Conservation (phyloP, 2,329 filamentous ascomycete species). For the Aspergillus calidoustus region DNA sequence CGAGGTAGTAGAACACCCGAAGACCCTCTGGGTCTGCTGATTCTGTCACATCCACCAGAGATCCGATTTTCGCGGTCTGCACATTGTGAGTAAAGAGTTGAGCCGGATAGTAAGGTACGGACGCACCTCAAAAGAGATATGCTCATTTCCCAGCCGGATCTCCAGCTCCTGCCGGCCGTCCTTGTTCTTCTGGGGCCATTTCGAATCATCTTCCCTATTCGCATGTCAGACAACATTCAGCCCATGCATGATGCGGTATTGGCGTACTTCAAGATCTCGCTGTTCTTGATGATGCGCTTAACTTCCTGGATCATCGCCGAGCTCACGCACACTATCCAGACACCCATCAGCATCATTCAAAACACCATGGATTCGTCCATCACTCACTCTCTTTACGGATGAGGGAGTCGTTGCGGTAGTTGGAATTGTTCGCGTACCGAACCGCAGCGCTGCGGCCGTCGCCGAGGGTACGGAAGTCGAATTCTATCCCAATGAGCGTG, state of each 20-base stretch:
- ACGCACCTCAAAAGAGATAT: conserved; percentile 92
- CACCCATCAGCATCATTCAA: conserved; percentile 24
- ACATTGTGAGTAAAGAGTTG: conserved; percentile 1
- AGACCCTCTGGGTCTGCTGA: conserved; percentile 94
- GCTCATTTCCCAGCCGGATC: conserved; percentile 89
- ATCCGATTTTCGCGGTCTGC: conserved; percentile 97
- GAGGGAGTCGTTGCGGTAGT: conserved; percentile 97
- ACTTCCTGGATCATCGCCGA: conserved; percentile 89
- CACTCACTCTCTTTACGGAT: conserved; percentile 98
- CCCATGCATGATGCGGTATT: neutral
- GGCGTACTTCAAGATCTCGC: conserved; percentile 91
- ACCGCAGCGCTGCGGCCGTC: conserved; percentile 93
- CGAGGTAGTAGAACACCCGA: conserved; percentile 97
- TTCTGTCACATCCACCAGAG: conserved; percentile 93
- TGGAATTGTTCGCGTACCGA: conserved; percentile 98
- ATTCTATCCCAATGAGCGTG: conserved; percentile 65
- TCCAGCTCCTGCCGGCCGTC: conserved; percentile 96
- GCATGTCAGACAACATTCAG: conserved; percentile 23
- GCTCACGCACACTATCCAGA: conserved; percentile 84
- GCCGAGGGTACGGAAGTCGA: conserved; percentile 90
- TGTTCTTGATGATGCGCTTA: conserved; percentile 94
- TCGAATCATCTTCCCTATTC: conserved; percentile 89
- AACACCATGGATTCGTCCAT: conserved; percentile 10
- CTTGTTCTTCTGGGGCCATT: conserved; percentile 99
- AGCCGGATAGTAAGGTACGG: neutral